Evolutionary conservation across 305 asterid species (phyloP).

Genomic region (Solanum hybrid): DNA sequence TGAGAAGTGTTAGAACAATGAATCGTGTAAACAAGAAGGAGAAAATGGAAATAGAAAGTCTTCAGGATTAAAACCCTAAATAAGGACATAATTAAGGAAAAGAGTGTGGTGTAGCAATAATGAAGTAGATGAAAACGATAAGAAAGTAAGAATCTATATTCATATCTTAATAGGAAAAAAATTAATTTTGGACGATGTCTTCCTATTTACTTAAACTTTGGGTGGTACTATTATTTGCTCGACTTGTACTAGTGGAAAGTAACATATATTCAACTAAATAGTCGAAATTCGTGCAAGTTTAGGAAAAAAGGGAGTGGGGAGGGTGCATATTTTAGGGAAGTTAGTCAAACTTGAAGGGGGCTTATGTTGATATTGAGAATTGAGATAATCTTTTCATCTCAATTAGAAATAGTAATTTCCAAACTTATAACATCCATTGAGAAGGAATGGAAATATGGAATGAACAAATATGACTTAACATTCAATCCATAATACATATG

Average conservation of each 20-base stretch:
- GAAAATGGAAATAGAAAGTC: too few relatives aligned
- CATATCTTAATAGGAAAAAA: neutral
- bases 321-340: neutral
- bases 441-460: neutral
- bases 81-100: neutral
- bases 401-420: neutral
- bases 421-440: neutral
- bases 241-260: neutral
- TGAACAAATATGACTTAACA: neutral
- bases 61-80: too few relatives aligned
- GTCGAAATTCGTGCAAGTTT: neutral
- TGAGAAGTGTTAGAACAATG: neutral
- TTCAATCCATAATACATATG: neutral
- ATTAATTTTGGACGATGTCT: neutral
- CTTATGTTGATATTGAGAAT: neutral
- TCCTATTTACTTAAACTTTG: neutral
- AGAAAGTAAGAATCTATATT: neutral
- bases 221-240: neutral
- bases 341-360: neutral
- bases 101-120: neutral
- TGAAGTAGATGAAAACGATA: neutral
- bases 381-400: neutral
- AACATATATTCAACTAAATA: neutral
- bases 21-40: too few relatives aligned
- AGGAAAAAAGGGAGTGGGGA: neutral